phyloP scores from a whole-genome alignment of 1,284 basidiomycete species.

The Cryptococcus wingfieldii region DNA sequence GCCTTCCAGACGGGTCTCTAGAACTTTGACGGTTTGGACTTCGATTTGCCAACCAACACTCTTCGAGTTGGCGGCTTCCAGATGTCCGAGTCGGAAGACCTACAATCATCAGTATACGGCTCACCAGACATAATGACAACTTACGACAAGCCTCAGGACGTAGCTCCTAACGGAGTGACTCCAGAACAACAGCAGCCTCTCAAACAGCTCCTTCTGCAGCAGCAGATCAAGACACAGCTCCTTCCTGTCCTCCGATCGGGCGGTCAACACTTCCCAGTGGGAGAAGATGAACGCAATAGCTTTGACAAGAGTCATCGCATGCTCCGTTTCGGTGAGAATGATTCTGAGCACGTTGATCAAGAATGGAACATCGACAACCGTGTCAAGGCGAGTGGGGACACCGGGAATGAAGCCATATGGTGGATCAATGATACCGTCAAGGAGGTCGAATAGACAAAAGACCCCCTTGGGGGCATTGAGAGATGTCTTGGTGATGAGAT shows the following conservation, averaged over 20 bases:
- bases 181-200: conserved; percentile 53
- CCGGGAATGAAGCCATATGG: conserved; percentile 30
- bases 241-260: conserved; percentile 45
- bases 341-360: conserved; percentile 50
- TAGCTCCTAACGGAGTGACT: conserved; percentile 53
- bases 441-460: conserved; percentile 51
- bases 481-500: conserved; percentile 50
- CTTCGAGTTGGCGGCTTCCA: conserved; percentile 41
- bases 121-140: conserved; percentile 5
- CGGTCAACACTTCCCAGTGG: conserved; percentile 53
- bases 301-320: conserved; percentile 53
- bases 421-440: conserved; percentile 47
- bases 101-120: conserved; percentile 6
- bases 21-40: conserved; percentile 49
- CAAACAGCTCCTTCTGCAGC: conserved; percentile 50
- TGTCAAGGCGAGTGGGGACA: conserved; percentile 7
- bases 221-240: conserved; percentile 51
- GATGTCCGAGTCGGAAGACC: conserved; percentile 52
- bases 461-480: conserved; percentile 53
- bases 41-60: conserved; percentile 44
- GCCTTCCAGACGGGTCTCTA: conserved; percentile 51
- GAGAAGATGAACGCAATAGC: conserved; percentile 53
- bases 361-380: conserved; percentile 50
- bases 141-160: conserved; percentile 49
- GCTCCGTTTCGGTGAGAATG: conserved; percentile 52